Evolutionary conservation across 148 eudicot genomes (phyloP).

Genomic region (Rhododendron mucronatum): DNA sequence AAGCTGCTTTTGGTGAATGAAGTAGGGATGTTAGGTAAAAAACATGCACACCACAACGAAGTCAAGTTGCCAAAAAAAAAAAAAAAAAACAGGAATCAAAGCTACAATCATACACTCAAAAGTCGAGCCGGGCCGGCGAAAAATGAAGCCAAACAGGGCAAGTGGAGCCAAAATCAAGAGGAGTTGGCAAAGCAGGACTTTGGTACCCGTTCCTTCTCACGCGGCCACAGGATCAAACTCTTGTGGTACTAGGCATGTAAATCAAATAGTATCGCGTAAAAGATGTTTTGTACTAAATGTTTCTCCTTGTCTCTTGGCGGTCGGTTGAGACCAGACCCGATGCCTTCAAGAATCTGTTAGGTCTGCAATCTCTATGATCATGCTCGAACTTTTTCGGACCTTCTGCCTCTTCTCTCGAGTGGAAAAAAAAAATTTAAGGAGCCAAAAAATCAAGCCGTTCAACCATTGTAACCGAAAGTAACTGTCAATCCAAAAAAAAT

Average conservation of each 20-base stretch:
- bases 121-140: not conserved
- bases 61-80: not conserved
- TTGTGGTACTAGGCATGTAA: too few species aligned
- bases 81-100: not conserved
- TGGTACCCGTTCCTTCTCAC: not conserved
- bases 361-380: not conserved
- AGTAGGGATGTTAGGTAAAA: not conserved
- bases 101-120: not conserved
- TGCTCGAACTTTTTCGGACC: not conserved
- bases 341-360: not conserved
- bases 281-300: too few species aligned
- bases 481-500: constrained; percentile 19
- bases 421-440: not conserved
- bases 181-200: not conserved
- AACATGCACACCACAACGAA: not conserved
- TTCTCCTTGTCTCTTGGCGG: too few species aligned
- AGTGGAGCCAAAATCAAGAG: not conserved
- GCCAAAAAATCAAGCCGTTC: not conserved
- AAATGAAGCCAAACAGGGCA: not conserved
- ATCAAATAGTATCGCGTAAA: too few species aligned
- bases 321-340: too few species aligned
- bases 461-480: constrained; percentile 28
- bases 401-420: not conserved
- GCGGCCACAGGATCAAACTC: too few species aligned
- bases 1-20: not conserved